Base-by-base conservation (phyloP, 2,329 filamentous ascomycete genomes). In the Zymoseptoria brevis region DNA sequence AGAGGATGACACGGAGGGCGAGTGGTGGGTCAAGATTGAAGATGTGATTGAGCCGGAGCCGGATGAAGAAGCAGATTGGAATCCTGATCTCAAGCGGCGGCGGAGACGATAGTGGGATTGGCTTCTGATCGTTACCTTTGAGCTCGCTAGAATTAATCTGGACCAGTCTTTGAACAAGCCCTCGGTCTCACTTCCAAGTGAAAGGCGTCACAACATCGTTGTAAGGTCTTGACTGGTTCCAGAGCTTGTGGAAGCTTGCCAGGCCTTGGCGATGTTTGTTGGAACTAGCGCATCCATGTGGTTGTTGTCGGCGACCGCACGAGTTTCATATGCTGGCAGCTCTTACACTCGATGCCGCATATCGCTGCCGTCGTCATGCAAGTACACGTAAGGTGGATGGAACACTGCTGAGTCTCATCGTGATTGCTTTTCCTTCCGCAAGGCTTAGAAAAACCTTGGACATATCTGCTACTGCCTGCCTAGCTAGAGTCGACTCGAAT, bases 41-140 rank as follows among this genome's bases (percentile, higher is more conserved):
- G 62, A 66, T 41, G 19, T 57, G n/a, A n/a, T 45, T 29, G 26
- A 29, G 35, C 35, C 35, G 13, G 35, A 45, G 35, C 35, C 35
- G 13, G 58, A 59, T 26, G 50, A 58, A 3, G 51, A 58, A 24
- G 55, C 60, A 19, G 51, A 53, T 29, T 53, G 51, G 16, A 64
- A 64, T 41, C 60, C 56, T 54, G 62, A 66, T 52, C 57, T 66
- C 21, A 59, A 29, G 22, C 60, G 60, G 57, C 57, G 64, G 60
- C 58, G 61, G 53, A 57, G 60, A 54, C 55, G 63, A 41, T 64
- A 53, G 51, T 45, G 16, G 35, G 13, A 16, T 6, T n/a, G 35
- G 35, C 16, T 45, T 45, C 35, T 45, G 35, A 16, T 45, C 5
- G 35, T 45, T 16, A 13, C 16, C 16, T 45, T 45, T 45, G 35